Base-by-base conservation (phyloP, 768 basidiomycete species). In the Lentinus tigrinus region DNA sequence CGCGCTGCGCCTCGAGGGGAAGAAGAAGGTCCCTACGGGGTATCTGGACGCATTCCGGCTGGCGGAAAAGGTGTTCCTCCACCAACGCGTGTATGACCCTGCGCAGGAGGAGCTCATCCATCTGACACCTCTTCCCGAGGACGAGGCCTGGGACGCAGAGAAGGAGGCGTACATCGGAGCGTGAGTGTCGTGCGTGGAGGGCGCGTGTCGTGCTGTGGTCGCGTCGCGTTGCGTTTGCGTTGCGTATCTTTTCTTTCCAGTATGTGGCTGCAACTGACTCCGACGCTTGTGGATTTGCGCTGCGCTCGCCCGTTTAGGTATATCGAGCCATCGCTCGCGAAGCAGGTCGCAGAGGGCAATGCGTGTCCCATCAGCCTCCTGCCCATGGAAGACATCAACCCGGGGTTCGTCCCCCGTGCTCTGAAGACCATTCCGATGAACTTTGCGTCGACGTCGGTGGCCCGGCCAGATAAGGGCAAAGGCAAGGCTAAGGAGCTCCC, bases 31-130 rank as follows among this genome's bases (percentile, higher is more conserved):
- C 4, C 95, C 96, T 1, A 71, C 74, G 37, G 82, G 79, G 42
- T 99, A 98, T 72, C 76, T 88, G 54, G 76, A 84, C 54, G 79
- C 83, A 14, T 98, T 94, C 74, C 74, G 77, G 57, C 74, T 90
- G 52, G 95, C 97, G 5, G 95, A 98, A 70, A 87, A 88, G 63
- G 95, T 93, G 52, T 99, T 98, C 69, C 75, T 91, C 51, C 88
- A 98, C 72, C 97, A 98, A 67, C 79, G 94, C 54, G 94, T 98
- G 39, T 99, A 90, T 71, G 88, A 92, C 72, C 94, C 96, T 0
- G 61, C 74, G 21, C 62, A 75, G 34, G 77, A 86, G 70, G 77
- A 71, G 55, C 75, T 98, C 14, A 88, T 93, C 1, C 82, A 90
- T 68, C 72, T 98, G 57, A 85, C 80, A 24, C 82, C 85, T 1